Evolutionary conservation across 805 yeast genomes (phyloP).

Genomic region (Lachancea kluyveri): DNA sequence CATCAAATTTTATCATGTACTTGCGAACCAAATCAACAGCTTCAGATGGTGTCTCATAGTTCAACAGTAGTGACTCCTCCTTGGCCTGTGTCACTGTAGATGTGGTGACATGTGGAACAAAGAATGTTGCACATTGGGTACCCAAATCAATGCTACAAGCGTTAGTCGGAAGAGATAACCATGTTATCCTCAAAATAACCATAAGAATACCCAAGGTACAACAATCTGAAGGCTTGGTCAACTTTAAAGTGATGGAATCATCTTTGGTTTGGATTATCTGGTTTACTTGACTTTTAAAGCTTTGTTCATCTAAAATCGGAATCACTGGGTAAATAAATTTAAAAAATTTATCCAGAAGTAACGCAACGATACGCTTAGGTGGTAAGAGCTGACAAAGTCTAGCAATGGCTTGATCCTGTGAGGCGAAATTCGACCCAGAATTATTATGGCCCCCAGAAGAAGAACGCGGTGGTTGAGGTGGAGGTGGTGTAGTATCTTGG

Average conservation of each 20-base stretch:
- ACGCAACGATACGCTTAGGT: slow-evolving; percentile 46
- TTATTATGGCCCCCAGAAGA: neutral
- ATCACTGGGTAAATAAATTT: slow-evolving; percentile 53
- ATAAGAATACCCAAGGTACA: slow-evolving; percentile 43
- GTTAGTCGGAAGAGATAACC: slow-evolving; percentile 47
- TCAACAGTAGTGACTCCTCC: slow-evolving; percentile 25
- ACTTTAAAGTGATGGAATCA: slow-evolving; percentile 17
- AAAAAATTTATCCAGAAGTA: slow-evolving; percentile 53
- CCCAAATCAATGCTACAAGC: slow-evolving; percentile 31
- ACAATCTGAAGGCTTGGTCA: slow-evolving; percentile 35
- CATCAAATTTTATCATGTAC: slow-evolving; percentile 28
- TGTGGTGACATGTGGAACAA: slow-evolving; percentile 16
- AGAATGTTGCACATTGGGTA: slow-evolving; percentile 12
- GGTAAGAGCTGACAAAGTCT: slow-evolving; percentile 43
- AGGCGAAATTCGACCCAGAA: neutral
- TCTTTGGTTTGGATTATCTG: slow-evolving; percentile 23
- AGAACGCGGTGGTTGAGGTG: slow-evolving; percentile 1
- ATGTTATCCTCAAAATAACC: slow-evolving; percentile 46
- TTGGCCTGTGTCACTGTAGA: slow-evolving; percentile 21
- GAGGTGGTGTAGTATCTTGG: slow-evolving; percentile 15
- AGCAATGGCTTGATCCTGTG: slow-evolving; percentile 19
- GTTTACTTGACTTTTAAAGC: slow-evolving; percentile 28
- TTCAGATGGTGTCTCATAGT: slow-evolving; percentile 26
- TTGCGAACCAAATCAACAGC: slow-evolving; percentile 24
- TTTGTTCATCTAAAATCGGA: slow-evolving; percentile 58